Evolutionary conservation across 495 filamentous ascomycete genomes (phyloP), one percentile per base, ranked within the genome.

Genomic region (Penicillium lividum): DNA sequence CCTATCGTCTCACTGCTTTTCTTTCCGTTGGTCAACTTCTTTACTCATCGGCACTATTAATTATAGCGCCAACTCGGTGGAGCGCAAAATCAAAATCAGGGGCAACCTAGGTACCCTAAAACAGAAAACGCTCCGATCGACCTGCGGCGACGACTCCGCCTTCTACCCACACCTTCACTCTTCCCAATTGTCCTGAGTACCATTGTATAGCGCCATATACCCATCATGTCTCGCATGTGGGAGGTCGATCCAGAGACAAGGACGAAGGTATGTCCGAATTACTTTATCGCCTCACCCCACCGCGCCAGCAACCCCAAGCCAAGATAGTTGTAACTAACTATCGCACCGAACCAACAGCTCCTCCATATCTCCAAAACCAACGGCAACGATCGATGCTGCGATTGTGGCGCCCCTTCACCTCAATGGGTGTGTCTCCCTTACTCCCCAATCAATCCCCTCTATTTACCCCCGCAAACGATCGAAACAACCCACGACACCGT

Each of bases 241-340:
- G 93, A 98, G 73, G 92, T 98, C 60, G 93, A 98, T 76, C 93
- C 93, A 18, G 93, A 97, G 78, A 97, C 92, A 34, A 86, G 89
- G 76, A 87, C 85, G 64, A 97, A 97, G 86, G 92, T 96, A 78
- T 51, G 69, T 29, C 18, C 33, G 13, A 29, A 18, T 13, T n/a
- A 25, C 7, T 40, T 40, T 5, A 29, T 50, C 22, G n/a, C 47
- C 27, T 59, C 48, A n/a, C 60, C 60, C 53, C 53, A 33, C n/a
- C 28, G 29, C 52, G 28, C 13, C 16, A 53, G 38, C 7, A 18
- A 40, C 6, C 42, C 7, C 34, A 27, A 48, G 33, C 11, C n/a
- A 43, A 9, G n/a, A 36, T 45, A 13, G 42, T 54, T 38, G 46
- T 46, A 33, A 64, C 66, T 66, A 52, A 64, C 58, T 47, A 54